Evolutionary conservation across 2,329 filamentous ascomycete genomes (phyloP), one percentile per base, ranked within the genome.

Genomic region (Aspergillus candidus): DNA sequence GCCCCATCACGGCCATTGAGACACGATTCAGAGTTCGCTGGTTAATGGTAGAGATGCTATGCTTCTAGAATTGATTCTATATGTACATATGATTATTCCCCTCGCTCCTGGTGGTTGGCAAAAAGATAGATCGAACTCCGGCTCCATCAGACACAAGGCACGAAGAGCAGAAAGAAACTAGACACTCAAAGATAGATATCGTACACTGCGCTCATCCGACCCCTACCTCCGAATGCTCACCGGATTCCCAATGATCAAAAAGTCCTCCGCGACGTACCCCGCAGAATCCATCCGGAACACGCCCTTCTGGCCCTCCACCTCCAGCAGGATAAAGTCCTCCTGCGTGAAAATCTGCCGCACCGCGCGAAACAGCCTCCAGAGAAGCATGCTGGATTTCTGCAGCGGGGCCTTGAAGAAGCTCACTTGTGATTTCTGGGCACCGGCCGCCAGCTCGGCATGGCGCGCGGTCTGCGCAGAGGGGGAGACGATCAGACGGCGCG

Each of bases 321-420:
- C 57, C 37, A 69, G 36, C 27, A 68, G 56, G 37, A 69, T 65
- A 30, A 70, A 65, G 40, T 68, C 62, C 41, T 71, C 68, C 37
- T 63, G 58, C 0, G 65, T 68, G 44, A 70, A 69, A 11, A 69
- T 41, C 35, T 67, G 63, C 6, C 66, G 62, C 15, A 67, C 48
- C 34, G 61, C 62, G 36, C 57, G 54, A 36, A 70, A 68, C 6
- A 60, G 14, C 34, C 49, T 55, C 54, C 62, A 69, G 1, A 65
- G 30, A 6, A 52, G 31, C 29, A 55, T 53, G 41, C 58, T 70
- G 12, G 61, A 42, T 17, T 48, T 57, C 41, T 59, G 60, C 7
- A 60, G 31, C 2, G 67, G 67, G 5, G 57, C 54, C 44, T 57
- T 66, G 38, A 63, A 58, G 35, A 69, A 59, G n/a, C 54, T 59